A percentile compares a stretch with the other conserved stretches of the same genome.
Conservation (phyloP, 1,139 yeast genomes). For the Saccharomyces uvarum region DNA sequence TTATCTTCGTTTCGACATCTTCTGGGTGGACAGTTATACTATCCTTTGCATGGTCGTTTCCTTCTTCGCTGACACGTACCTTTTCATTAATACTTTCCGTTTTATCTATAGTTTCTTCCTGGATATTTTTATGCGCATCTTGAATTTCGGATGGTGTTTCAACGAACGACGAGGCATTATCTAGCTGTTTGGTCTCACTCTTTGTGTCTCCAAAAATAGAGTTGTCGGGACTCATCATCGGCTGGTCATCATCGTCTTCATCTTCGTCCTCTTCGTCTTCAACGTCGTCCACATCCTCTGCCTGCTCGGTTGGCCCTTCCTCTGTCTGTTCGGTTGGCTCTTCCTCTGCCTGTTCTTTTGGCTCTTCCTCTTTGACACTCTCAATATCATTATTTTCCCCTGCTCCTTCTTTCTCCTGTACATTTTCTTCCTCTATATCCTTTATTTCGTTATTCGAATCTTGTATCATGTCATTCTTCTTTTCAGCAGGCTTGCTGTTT, state of each 20-base stretch:
- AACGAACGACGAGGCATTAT: neutral
- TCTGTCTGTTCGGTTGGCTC: neutral
- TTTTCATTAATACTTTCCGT: neutral
- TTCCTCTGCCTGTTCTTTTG: neutral
- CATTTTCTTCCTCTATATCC: neutral
- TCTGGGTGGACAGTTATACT: neutral
- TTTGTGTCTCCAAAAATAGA: neutral
- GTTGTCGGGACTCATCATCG: slow-evolving; percentile 4
- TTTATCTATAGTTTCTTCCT: neutral
- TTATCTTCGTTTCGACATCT: neutral
- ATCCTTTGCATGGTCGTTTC: neutral
- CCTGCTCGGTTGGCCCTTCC: neutral
- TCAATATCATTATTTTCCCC: neutral
- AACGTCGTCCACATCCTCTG: neutral
- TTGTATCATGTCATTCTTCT: neutral
- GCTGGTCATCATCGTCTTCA: slow-evolving; percentile 5
- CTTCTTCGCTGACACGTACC: neutral
- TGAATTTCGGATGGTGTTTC: neutral
- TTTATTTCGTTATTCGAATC: neutral
- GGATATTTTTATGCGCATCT: neutral
- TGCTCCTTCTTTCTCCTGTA: neutral
- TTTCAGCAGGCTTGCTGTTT: neutral
- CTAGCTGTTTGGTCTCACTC: neutral
- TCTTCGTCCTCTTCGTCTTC: slow-evolving; percentile 4
- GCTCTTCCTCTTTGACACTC: slow-evolving; percentile 1